Percentiles rank a stretch among this genome's conserved stretches.
These are phyloP conservation scores for Cordyceps tenuipes DNA, from an alignment of 2,329 filamentous ascomycete species.

Conservation along the genomic window DNA sequence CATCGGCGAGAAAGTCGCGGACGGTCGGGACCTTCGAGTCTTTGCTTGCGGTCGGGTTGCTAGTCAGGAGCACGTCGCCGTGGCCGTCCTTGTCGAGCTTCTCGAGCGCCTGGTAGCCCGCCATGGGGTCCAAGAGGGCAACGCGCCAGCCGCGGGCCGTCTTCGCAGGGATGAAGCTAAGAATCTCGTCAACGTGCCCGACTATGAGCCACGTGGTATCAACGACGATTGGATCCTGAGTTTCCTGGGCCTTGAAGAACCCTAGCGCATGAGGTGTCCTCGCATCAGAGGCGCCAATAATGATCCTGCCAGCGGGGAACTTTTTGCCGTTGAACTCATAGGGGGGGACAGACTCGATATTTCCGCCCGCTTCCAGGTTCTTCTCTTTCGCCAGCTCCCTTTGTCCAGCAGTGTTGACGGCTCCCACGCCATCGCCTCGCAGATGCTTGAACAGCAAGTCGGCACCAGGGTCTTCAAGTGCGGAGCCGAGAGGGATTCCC, in stretches of 20 bases:
- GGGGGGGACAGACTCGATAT: background rate
- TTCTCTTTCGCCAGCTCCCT: background rate
- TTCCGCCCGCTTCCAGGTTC: background rate
- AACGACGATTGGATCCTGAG: conserved; percentile 14
- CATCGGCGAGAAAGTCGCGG: background rate
- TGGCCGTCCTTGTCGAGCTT: conserved; percentile 15
- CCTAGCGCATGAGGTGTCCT: background rate
- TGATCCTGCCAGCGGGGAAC: background rate
- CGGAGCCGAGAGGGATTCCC: conserved; percentile 18
- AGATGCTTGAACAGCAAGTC: background rate
- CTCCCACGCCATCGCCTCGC: background rate
- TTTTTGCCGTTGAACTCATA: background rate
- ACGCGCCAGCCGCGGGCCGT: conserved; percentile 19
- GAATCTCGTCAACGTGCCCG: conserved; percentile 22
- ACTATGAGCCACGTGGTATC: conserved; percentile 21
- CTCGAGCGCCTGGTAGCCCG: conserved; percentile 15
- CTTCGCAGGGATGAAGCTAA: conserved; percentile 21
- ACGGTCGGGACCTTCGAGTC: background rate
- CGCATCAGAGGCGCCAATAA: background rate
- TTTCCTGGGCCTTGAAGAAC: background rate
- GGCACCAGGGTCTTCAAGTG: background rate
- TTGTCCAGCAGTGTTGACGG: background rate
- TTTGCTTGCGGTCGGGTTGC: background rate
- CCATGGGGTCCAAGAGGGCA: conserved; percentile 16
- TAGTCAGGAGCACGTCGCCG: conserved; percentile 5